These are phyloP conservation scores for Peronospora tabacina DNA, from an alignment of 352 stramenopile genomes.

Conservation along the genomic window DNA sequence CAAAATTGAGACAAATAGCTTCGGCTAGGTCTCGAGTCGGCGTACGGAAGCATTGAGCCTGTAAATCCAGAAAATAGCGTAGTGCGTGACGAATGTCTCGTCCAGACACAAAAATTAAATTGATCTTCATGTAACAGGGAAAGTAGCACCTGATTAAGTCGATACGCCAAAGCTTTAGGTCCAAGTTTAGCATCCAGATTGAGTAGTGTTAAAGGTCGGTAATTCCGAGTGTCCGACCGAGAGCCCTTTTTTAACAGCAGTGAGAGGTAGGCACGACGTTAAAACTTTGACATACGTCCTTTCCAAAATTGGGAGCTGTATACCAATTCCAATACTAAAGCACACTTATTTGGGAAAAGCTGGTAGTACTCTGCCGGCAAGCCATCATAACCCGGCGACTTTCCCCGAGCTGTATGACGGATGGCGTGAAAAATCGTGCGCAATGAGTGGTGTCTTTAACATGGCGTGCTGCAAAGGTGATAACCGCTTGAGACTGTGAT, in stretches of 20 bases:
- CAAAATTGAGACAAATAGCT: background rate
- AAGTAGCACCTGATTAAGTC: background rate
- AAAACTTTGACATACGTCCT: no score
- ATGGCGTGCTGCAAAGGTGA: no score
- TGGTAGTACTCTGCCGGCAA: no score
- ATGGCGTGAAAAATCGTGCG: no score
- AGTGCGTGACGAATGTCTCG: slow-evolving; percentile 1
- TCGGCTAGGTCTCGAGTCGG: background rate
- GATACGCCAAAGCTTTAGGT: background rate
- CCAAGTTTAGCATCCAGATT: background rate
- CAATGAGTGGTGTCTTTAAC: no score
- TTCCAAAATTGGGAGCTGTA: no score
- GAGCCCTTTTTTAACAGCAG: no score
- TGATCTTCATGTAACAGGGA: background rate
- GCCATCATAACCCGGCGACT: background rate
- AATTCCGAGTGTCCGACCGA: background rate
- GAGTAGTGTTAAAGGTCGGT: background rate
- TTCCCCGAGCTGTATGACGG: background rate
- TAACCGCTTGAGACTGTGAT: no score
- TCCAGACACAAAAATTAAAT: background rate
- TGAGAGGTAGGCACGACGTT: no score
- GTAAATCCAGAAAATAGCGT: background rate
- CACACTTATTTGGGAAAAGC: no score
- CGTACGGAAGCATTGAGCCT: background rate
- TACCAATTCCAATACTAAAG: no score